Base-by-base conservation (phyloP, 345 rosid species). In the Populus tremula region DNA sequence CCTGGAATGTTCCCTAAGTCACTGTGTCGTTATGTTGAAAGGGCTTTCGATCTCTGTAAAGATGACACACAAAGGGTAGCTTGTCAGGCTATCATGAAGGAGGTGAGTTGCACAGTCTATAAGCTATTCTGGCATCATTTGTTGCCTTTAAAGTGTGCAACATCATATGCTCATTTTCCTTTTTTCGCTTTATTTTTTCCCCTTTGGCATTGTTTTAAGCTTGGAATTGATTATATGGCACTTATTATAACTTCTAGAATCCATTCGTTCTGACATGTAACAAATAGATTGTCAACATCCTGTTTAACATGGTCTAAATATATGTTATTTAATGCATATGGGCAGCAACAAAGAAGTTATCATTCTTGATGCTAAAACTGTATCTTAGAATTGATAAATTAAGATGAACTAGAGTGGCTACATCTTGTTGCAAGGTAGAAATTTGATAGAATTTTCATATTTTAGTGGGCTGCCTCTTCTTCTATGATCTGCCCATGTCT, bases 11-110 rank as follows among this genome's bases (percentile, higher is more conserved):
- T 94, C 79, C 99, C 97, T 1, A 90, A 86, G 78, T 92, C 99
- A 8, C 85, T 96, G 38, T 84, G 90, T 53, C 91, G 88, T 74
- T 96, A 90, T 83, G 98, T 92, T 54, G 98, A 94, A 86, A 96
- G 97, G 82, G 98, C 90, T 80, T 80, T 96, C 78, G 84, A 88
- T 78, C 93, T 90, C 54, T 92, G 97, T 86, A 89, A 89, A 80
- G 90, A 85, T 88, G 98, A 96, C 50, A 82, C 86, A 74, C 91
- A 91, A 84, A 74, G 62, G 66, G 85, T 78, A 80, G 94, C 92
- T 84, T 92, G 90, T 76, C 91, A 89, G 83, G 91, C 74, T 54
- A 83, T 90, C 79, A 79, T 96, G 90, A 91, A 82, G 87, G 90
- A 91, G 93, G 98, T 92, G 78, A 82, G 85, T 74, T 66, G 78